Evolutionary conservation across 1,139 yeast genomes (phyloP).

Genomic region (Geotrichum candidum): DNA sequence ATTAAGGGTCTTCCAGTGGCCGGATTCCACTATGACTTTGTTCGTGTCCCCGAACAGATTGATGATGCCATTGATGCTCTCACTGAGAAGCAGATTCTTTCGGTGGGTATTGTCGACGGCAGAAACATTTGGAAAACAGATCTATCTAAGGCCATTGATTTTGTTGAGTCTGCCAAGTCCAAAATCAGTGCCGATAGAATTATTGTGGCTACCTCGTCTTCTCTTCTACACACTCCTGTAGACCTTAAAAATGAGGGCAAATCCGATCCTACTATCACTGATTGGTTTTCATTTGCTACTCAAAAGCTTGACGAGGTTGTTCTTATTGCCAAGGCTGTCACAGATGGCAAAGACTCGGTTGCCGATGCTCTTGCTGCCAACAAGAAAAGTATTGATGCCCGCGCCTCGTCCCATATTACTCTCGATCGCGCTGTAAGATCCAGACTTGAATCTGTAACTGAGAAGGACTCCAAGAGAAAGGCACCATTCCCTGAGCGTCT

Average conservation of each 20-base stretch:
- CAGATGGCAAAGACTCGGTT: slow-evolving; percentile 49
- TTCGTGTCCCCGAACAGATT: slow-evolving; percentile 94
- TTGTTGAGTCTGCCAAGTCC: slow-evolving; percentile 75
- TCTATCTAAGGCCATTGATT: slow-evolving; percentile 74
- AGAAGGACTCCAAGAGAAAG: slow-evolving; percentile 65
- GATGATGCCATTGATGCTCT: slow-evolving; percentile 70
- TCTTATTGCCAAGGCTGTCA: slow-evolving; percentile 77
- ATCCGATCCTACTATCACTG: slow-evolving; percentile 84
- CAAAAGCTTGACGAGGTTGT: slow-evolving; percentile 93
- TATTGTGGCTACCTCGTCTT: slow-evolving; percentile 89
- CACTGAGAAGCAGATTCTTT: slow-evolving; percentile 64
- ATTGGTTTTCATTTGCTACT: slow-evolving; percentile 97
- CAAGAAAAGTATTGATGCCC: slow-evolving; percentile 78
- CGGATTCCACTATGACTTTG: slow-evolving; percentile 95
- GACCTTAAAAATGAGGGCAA: slow-evolving; percentile 88
- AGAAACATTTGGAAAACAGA: slow-evolving; percentile 99
- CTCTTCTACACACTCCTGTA: slow-evolving; percentile 97
- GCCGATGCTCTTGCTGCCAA: slow-evolving; percentile 65
- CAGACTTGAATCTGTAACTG: slow-evolving; percentile 78
- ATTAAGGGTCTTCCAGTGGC: slow-evolving; percentile 86
- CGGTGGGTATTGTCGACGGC: slow-evolving; percentile 97
- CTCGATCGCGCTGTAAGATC: slow-evolving; percentile 86
- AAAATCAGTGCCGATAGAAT: slow-evolving; percentile 87
- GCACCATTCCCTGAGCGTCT: slow-evolving; percentile 82
- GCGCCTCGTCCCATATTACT: slow-evolving; percentile 82